Base-by-base conservation (phyloP, 179 eudicot species). In the Vitellaria paradoxa region DNA sequence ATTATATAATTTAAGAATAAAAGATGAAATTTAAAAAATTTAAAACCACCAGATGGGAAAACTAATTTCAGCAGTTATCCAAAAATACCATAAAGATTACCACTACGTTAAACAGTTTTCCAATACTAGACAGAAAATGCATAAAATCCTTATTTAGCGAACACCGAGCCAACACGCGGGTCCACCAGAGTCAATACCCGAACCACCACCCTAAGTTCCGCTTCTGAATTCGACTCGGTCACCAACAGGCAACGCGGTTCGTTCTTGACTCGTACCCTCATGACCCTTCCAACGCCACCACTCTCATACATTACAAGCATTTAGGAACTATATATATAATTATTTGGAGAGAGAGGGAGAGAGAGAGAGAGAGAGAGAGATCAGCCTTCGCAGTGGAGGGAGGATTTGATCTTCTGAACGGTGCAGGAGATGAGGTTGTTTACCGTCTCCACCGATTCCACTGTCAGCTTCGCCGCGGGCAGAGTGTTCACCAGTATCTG, bases 181-280 rank as follows among this genome's bases (percentile, higher is more conserved):
- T 9, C 15, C 46, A 65, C 30, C 20, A 24, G n/a, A 64, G 45
- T 26, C 68, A 64, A 64, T 64, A 30, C n/a, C 68, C 46, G 45
- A 64, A 13, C 68, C 45, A 63, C 66, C 13, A 24, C 30, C 37
- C 37, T 30, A 30, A 30, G 37, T 2, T 30, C 37, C 37, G 37
- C 37, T 30, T 30, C 37, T 30, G 37, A 30, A 1, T 30, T 30
- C 37, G 37, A 12, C 24, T 37, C 66, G 9, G 21, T 64, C 30
- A 42, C 42, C 26, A 64, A 6, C 12, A 42, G 26, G 26, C 70
- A 17, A 37, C 50, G 9, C 3, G 94, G 94, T 89, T 92, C 97
- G 91, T 88, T 90, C 91, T 92, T 89, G 93, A 91, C 93, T 91
- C 90, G 70, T 85, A 81, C 77, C 83, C 72, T 80, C 78, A 74